Evolutionary conservation across 2,329 filamentous ascomycete genomes (phyloP).

Genomic region (Nemania sp.): DNA sequence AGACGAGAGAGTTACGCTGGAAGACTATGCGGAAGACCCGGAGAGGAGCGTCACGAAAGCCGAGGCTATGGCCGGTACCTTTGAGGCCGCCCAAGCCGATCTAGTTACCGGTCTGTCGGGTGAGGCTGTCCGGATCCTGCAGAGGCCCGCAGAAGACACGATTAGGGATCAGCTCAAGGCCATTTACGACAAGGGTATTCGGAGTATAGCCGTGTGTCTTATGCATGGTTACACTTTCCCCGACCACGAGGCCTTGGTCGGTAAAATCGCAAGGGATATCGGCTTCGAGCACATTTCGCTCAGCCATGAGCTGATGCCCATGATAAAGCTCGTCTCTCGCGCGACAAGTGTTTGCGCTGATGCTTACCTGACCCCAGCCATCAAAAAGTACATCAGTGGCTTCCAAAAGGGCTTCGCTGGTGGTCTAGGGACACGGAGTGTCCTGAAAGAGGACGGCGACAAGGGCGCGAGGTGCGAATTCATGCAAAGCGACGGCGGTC

Average conservation of each 20-base stretch:
- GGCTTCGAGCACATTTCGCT: conserved; percentile 83
- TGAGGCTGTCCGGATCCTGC: conserved; percentile 72
- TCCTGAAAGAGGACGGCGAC: conserved; percentile 65
- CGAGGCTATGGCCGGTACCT: conserved; percentile 54
- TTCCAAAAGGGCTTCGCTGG: conserved; percentile 82
- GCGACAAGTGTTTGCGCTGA: conserved; percentile 79
- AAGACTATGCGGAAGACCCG: conserved; percentile 91
- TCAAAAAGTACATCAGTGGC: conserved; percentile 72
- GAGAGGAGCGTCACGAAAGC: conserved; percentile 60
- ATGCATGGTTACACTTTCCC: conserved; percentile 95
- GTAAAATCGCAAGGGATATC: conserved; percentile 74
- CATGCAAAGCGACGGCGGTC: conserved; percentile 84
- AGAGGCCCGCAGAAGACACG: conserved; percentile 58
- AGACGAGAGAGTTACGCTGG: conserved; percentile 85
- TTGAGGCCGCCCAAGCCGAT: conserved; percentile 52
- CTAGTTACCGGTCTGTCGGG: conserved; percentile 73
- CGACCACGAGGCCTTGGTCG: conserved; percentile 78
- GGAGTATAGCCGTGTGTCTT: conserved; percentile 84
- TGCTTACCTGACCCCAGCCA: conserved; percentile 78
- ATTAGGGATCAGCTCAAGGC: conserved; percentile 65
- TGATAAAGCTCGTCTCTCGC: conserved; percentile 80
- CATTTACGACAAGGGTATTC: conserved; percentile 71
- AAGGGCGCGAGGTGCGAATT: conserved; percentile 86
- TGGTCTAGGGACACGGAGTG: conserved; percentile 74
- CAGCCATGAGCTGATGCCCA: conserved; percentile 83